Base-by-base conservation (phyloP, 768 basidiomycete species). In the Lactarius hatsudake region DNA sequence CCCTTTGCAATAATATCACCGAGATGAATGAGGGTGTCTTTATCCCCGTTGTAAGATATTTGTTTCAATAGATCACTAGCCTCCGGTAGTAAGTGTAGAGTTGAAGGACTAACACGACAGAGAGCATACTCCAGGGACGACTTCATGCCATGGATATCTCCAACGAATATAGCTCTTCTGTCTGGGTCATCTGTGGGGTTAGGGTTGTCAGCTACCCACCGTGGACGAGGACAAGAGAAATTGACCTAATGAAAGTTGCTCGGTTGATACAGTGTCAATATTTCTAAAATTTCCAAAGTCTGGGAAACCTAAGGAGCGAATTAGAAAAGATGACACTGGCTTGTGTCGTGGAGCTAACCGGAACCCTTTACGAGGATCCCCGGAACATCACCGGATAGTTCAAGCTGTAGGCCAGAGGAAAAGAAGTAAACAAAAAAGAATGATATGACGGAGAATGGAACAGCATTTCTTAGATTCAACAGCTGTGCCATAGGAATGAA, bases 101-200 rank as follows among this genome's bases (percentile, higher is more conserved):
- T n/a, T n/a, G n/a, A 32, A 2, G 26, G 12, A n/a, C 12, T 1
- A 34, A 17, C 20, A 38, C 40, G 23, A 12, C 17, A 5, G 53
- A 48, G 40, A 15, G 77, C 89, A 64, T 62, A 93, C 91, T 84
- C 79, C 5, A 97, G 77, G 0, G 87, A 83, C 7, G 81, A 74
- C 61, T 83, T 81, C 85, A 89, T 93, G 56, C 92, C 93, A 80
- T 98, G 96, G 8, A 97, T 81, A 72, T 98, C 96, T 9, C 95
- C 96, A 15, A 97, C 79, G 67, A 94, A 77, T 53, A 98, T 85
- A 32, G 90, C 79, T 18, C 93, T 86, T 69, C 75, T 80, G 32
- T 77, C 72, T 3, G 81, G 75, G 17, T 84, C 79, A 65, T 82
- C 90, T 90, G 59, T 36, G 23, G 34, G 45, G 12, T 34, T 40